Evolutionary conservation across 192 early-diverging fungal genomes (phyloP).

Genomic region (Diversispora eburnea): DNA sequence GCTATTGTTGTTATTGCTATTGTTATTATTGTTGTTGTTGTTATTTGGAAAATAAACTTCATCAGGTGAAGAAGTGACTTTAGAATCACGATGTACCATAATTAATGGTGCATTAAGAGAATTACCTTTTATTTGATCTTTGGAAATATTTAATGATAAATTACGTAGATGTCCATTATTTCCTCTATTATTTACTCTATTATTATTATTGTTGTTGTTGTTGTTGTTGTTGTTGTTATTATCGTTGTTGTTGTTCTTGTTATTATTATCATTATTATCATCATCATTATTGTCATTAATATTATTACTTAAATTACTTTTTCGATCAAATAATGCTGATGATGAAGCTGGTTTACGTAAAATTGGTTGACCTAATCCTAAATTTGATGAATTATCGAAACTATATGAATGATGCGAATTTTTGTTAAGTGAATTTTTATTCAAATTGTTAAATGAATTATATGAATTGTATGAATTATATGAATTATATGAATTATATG

Average conservation of each 20-base stretch:
- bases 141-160: slow-evolving; percentile 1
- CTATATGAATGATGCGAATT: neutral
- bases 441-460: too few relatives aligned
- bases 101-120: slow-evolving; percentile 9
- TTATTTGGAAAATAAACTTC: slow-evolving; percentile 3
- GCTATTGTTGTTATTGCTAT: neutral
- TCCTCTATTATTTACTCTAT: neutral
- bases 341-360: slow-evolving; percentile 28
- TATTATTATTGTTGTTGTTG: neutral
- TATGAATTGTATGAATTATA: too few relatives aligned
- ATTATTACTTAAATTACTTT: neutral
- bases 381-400: slow-evolving; percentile 8
- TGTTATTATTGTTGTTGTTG: neutral
- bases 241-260: neutral
- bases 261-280: neutral
- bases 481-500: too few relatives aligned
- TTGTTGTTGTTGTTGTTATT: too few relatives aligned
- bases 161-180: neutral
- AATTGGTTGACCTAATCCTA: slow-evolving; percentile 26
- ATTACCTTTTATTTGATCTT: neutral
- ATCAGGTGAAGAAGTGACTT: slow-evolving; percentile 11
- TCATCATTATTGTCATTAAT: neutral
- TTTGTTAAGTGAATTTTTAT: too few relatives aligned
- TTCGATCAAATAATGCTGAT: slow-evolving; percentile 5
- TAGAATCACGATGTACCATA: slow-evolving; percentile 28